A percentile compares a stretch with the other conserved stretches of the same genome.
These are phyloP conservation scores for Galerina marginata DNA, from an alignment of 768 basidiomycete species.

Conservation along the genomic window DNA sequence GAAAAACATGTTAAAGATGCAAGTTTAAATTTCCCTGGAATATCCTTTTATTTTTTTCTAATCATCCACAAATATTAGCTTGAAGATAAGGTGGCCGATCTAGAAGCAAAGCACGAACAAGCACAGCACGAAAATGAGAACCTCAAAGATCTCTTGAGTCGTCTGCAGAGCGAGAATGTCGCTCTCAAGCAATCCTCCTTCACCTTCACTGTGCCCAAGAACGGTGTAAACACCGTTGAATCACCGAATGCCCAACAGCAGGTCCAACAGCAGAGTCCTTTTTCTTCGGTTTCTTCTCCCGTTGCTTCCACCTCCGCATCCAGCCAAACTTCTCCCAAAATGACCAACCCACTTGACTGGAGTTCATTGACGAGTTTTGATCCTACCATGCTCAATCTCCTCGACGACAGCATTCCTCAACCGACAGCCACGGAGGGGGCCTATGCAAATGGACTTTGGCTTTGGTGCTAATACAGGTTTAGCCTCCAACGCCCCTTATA, in stretches of 20 bases:
- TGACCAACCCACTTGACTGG: conserved; percentile 61
- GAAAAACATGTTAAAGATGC: conserved; percentile 98
- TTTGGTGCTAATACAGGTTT: conserved; percentile 58
- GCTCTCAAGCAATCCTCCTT: conserved; percentile 81
- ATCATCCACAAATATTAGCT: conserved; percentile 52
- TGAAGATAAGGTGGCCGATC: conserved; percentile 87
- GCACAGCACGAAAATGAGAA: conserved; percentile 85
- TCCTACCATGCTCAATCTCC: conserved; percentile 63
- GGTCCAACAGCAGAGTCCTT: conserved; percentile 19
- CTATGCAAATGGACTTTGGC: conserved; percentile 65
- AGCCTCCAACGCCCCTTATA: conserved; percentile 59
- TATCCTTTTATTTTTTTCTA: conserved; percentile 8
- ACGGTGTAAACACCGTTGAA: conserved; percentile 19
- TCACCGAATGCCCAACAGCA: conserved; percentile 8
- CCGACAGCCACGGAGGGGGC: conserved; percentile 59
- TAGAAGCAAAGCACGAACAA: conserved; percentile 82
- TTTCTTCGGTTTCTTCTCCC: conserved; percentile 27
- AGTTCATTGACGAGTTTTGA: conserved; percentile 74
- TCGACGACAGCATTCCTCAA: conserved; percentile 61
- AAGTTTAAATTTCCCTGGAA: conserved; percentile 37
- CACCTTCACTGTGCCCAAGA: conserved; percentile 77
- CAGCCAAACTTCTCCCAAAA: conserved; percentile 38
- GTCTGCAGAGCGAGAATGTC: conserved; percentile 88
- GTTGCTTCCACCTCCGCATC: conserved; percentile 38
- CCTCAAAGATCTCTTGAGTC: conserved; percentile 80